Conservation (phyloP, 2,329 filamentous ascomycete genomes). For the Phialocephala subalpina region DNA sequence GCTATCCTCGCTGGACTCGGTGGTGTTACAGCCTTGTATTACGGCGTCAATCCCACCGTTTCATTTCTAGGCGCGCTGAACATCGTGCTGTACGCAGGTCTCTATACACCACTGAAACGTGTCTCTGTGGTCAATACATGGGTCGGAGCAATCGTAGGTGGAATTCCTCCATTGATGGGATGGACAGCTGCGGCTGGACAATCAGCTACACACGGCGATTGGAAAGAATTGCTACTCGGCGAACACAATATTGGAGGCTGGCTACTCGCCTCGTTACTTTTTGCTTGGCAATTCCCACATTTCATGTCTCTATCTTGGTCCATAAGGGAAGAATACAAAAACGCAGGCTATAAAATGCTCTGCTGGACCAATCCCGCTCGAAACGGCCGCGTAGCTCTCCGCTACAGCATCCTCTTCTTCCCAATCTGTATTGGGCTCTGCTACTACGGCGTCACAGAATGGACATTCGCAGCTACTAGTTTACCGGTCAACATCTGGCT, state of each 20-base stretch:
- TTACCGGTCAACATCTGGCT: constrained; percentile 88
- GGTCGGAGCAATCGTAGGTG: constrained; percentile 91
- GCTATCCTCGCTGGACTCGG: constrained; percentile 74
- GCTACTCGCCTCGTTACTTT: constrained; percentile 84
- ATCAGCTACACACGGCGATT: constrained; percentile 78
- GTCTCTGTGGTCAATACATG: constrained; percentile 90
- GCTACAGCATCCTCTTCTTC: constrained; percentile 86
- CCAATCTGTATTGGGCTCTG: constrained; percentile 86
- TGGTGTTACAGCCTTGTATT: constrained; percentile 79
- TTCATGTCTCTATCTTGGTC: constrained; percentile 94
- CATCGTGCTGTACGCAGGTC: constrained; percentile 86
- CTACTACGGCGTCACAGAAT: constrained; percentile 82
- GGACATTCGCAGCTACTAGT: constrained; percentile 83
- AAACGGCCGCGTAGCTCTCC: constrained; percentile 86
- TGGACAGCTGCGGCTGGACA: constrained; percentile 96
- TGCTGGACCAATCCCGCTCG: constrained; percentile 86
- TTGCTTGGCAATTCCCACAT: constrained; percentile 98
- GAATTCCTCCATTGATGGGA: constrained; percentile 95
- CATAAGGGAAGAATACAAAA: constrained; percentile 88
- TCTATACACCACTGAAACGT: constrained; percentile 93
- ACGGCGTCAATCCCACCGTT: constrained; percentile 93
- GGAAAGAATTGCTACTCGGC: constrained; percentile 80
- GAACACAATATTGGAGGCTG: constrained; percentile 79
- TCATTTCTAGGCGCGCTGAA: constrained; percentile 86
- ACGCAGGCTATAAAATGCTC: constrained; percentile 75